A percentile compares a stretch with the other conserved stretches of the same genome.
phyloP scores from a whole-genome alignment of 768 basidiomycete species.

The Mycena albidolilacea region DNA sequence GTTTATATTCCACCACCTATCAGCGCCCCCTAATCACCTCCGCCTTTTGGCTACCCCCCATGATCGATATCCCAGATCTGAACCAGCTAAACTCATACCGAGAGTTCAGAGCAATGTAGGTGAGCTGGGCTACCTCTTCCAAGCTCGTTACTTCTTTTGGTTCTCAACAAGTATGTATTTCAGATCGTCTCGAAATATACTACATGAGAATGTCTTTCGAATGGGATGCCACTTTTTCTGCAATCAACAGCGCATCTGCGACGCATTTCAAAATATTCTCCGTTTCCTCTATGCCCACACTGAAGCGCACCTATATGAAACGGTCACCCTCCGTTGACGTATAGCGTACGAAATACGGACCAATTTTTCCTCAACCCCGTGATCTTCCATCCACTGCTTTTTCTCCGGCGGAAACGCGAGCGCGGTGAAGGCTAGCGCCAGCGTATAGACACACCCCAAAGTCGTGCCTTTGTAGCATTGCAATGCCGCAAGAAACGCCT shows the following conservation, averaged over 20 bases:
- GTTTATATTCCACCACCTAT: too few relatives aligned
- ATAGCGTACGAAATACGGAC: background rate
- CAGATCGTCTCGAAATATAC: too few relatives aligned
- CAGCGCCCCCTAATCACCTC: too few relatives aligned
- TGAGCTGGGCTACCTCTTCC: too few relatives aligned
- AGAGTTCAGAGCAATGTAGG: too few relatives aligned
- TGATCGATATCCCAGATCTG: too few relatives aligned
- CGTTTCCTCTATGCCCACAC: conserved; percentile 3
- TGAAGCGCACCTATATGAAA: conserved; percentile 3
- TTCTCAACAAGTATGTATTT: too few relatives aligned
- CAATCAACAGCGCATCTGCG: conserved; percentile 6
- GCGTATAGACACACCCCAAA: conserved; percentile 66
- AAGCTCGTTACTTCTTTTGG: too few relatives aligned
- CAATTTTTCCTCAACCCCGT: background rate
- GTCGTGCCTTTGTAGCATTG: conserved; percentile 64
- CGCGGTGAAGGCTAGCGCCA: conserved; percentile 43
- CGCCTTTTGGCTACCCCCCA: too few relatives aligned
- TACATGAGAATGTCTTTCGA: too few relatives aligned
- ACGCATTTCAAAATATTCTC: conserved; percentile 11
- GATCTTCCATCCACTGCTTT: conserved; percentile 2
- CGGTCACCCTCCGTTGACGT: background rate
- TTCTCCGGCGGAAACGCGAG: conserved; percentile 2
- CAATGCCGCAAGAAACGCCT: conserved; percentile 61
- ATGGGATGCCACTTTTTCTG: background rate
- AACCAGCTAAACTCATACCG: too few relatives aligned